Base-by-base conservation (phyloP, 1,284 basidiomycete genomes). In the Irpex sp. region DNA sequence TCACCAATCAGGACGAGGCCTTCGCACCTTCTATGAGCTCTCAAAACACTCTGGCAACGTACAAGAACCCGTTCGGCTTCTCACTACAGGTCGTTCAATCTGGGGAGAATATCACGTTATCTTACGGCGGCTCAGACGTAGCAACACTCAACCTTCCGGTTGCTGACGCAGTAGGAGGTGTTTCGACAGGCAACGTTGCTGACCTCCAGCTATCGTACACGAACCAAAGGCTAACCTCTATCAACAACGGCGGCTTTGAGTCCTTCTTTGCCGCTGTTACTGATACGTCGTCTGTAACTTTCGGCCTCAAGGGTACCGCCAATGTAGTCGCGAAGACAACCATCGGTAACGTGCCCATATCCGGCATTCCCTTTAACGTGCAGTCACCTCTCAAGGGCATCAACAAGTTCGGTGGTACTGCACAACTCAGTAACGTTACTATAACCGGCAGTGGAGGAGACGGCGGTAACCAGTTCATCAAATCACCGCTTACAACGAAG, bases 51-150 rank as follows among this genome's bases (percentile, higher is more conserved):
- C 67, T 88, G 3, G 91, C 89, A 13, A 77, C 81, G 64, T 91
- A 89, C 72, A 85, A 84, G 74, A 93, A 92, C 74, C 91, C 91
- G 1, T 92, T 93, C 74, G 87, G 85, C 8, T 93, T 93, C 76
- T 84, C 85, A 19, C 73, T 93, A 61, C 87, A 89, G 71, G 87
- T 89, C 47, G 73, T 89, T 21, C 78, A 84, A 69, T 77, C 85
- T 1, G 78, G 79, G 3, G 79, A 91, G 68, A 79, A 81, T 34
- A 83, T 91, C 66, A 79, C 78, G 19, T 73, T 92, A 52, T 78
- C 75, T 8, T 77, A 76, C 21, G 76, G 78, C 31, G 85, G 84
- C 4, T 73, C 75, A n/a, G 76, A 85, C 62, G 81, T 85, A 37
- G 90, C 88, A 34, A 73, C 79, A 70, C 81, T 92, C 55, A 72